Base-by-base conservation (phyloP, 805 yeast genomes). In the Saccharomycopsis sp. region DNA sequence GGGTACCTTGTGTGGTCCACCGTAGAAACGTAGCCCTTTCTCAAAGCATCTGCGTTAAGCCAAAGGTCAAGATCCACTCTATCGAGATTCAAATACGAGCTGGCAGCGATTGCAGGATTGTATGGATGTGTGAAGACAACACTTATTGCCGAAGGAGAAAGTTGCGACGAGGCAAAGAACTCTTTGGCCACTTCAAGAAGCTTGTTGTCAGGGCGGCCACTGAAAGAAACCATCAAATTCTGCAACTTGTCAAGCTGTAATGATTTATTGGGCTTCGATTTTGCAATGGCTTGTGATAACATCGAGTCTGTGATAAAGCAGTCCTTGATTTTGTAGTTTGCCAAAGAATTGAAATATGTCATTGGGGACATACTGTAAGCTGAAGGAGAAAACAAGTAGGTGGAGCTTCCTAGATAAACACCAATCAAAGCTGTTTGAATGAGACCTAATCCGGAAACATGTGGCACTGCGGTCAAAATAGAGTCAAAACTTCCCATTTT, bases 1-100 rank as follows among this genome's bases (percentile, higher is more conserved):
- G 83, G 78, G 19, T 68, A 68, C 48, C 75, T 81, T 3, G 72
- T 72, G 8, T 86, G 89, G 50, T 83, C 80, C 4, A 86, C 88
- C 19, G 83, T 69, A 16, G 82, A 76, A 2, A 92, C 71, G 40
- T 80, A 75, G 2, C 99, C 98, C 48, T 86, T 89, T n/a, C 96
- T 70, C 43, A 92, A 66, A 0, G 94, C 89, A 35, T 80, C 67
- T 0, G 95, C 87, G 54, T 92, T 97, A 38, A 92, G 65, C 69
- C 80, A 86, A 18, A 92, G 58, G 48, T 85, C 92, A 16, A 85
- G 80, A 0, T 96, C 94, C 27, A 25, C 27, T 10, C 12, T 9
- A 12, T 89, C 94, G 39, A 86, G 77, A 5, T 87, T 77, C 69
- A 89, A 69, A 58, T 86, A 88, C 1, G 96, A 85, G 39, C 97